Base-by-base conservation (phyloP, 306 rosid genomes). In the Hippophae tibetana region DNA sequence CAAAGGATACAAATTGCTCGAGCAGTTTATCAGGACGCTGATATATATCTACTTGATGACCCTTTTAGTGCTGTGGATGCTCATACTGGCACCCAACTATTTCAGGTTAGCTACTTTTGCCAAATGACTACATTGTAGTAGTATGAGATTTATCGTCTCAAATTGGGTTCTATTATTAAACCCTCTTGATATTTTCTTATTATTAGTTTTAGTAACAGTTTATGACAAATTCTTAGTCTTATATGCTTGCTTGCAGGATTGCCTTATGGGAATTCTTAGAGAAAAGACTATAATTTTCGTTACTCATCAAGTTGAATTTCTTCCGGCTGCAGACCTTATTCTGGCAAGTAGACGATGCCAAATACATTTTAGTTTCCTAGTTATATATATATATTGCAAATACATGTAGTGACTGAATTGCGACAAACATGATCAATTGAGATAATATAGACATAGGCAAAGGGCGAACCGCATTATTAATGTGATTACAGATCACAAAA, bases 1-100 rank as follows among this genome's bases (percentile, higher is more conserved):
- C 98, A 90, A 64, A 85, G 98, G 80, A 85, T 90, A 58, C 96
- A 92, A 63, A 83, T 92, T 42, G 98, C 98, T 53, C 76, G 98
- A 52, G 85, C 98, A 14, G 98, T 81, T 48, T 92, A 92, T 69
- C 84, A 87, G 42, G 98, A 87, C 65, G 89, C 96, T 40, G 95
- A 92, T 23, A 85, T 87, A 42, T 92, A 92, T 57, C 79, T 92
- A 44, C 81, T 92, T 48, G 98, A 92, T 53, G 96, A 87, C 52
- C 98, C 98, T 74, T 92, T 85, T 66, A 92, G 96, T 60, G 98
- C 96, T 7, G 98, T 92, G 47, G 98, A 92, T 81, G 98, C 98
- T 78, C 98, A 87, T 68, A 92, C 98, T 2, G 96, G 98, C 43
- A 81, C 93, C 31, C 89, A 92, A 64, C 92, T 92, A 63, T 92